Conservation (phyloP, 2,329 filamentous ascomycete genomes). For the Amauroascus verrucosus region DNA sequence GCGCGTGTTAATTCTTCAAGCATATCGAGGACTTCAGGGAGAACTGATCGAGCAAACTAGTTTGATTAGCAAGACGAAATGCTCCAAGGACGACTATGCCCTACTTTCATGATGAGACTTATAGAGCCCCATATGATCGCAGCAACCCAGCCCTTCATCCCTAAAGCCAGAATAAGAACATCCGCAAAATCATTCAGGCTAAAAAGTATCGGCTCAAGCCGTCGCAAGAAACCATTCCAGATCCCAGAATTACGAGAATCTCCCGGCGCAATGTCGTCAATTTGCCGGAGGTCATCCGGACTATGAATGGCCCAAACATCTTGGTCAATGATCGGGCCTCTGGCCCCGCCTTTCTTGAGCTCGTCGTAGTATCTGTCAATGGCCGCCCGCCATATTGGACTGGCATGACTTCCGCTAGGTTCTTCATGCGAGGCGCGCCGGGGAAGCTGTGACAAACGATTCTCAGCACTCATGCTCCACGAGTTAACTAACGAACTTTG, state of each 20-base stretch:
- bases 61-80: not conserved
- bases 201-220: not conserved
- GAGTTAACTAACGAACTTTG: too few relatives aligned
- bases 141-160: not conserved
- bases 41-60: not conserved
- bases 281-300: not conserved
- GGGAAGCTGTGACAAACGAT: too few relatives aligned
- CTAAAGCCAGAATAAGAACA: not conserved
- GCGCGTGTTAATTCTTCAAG: not conserved
- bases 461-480: too few relatives aligned
- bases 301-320: slow-evolving; percentile 1
- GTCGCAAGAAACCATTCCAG: not conserved
- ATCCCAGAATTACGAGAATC: not conserved
- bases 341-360: not conserved
- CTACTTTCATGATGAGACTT: not conserved
- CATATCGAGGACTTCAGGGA: not conserved
- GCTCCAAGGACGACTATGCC: not conserved
- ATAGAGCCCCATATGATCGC: slow-evolving; percentile 3
- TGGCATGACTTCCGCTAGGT: too few relatives aligned
- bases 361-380: slow-evolving; percentile 1
- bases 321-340: not conserved
- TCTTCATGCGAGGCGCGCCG: too few relatives aligned
- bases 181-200: slow-evolving; percentile 4
- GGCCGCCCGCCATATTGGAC: not conserved
- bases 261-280: not conserved